Evolutionary conservation across 306 rosid genomes (phyloP).

Genomic region (Neltuma alba): DNA sequence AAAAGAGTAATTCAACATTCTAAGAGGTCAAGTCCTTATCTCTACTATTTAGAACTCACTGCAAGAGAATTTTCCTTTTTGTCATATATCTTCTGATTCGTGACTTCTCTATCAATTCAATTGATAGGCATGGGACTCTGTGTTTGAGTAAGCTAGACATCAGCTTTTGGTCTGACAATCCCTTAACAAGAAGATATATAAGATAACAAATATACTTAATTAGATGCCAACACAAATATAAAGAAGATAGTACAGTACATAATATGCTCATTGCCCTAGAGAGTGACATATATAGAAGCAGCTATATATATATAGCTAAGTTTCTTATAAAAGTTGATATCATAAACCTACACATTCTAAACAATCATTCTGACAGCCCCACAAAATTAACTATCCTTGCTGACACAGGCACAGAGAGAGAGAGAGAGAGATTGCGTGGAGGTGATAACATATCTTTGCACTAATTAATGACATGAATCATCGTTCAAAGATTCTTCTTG

Average conservation of each 20-base stretch:
- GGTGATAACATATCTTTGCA: not conserved
- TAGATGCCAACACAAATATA: not conserved
- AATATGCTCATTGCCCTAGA: conserved; percentile 10
- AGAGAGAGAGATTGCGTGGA: not conserved
- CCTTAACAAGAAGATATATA: not conserved
- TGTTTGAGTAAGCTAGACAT: not conserved
- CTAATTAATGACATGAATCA: not conserved
- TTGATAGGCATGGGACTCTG: not conserved
- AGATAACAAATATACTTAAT: not conserved
- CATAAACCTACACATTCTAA: not conserved
- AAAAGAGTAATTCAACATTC: not conserved
- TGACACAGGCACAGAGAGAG: not conserved
- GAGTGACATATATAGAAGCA: conserved; percentile 12
- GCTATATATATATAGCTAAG: not conserved
- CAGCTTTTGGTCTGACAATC: conserved; percentile 16
- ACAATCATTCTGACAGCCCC: not conserved
- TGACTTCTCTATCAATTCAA: not conserved
- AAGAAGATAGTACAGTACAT: not conserved
- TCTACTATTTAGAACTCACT: not conserved
- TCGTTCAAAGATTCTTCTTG: conserved; percentile 15
- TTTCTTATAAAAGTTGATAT: not conserved
- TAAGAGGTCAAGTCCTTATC: not conserved
- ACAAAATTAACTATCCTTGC: not conserved
- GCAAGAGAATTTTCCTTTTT: not conserved
- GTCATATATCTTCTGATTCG: not conserved